Evolutionary conservation across 306 rosid genomes (phyloP), one percentile per base, ranked within the genome.

Genomic region (Sechiopsis laciniata): DNA sequence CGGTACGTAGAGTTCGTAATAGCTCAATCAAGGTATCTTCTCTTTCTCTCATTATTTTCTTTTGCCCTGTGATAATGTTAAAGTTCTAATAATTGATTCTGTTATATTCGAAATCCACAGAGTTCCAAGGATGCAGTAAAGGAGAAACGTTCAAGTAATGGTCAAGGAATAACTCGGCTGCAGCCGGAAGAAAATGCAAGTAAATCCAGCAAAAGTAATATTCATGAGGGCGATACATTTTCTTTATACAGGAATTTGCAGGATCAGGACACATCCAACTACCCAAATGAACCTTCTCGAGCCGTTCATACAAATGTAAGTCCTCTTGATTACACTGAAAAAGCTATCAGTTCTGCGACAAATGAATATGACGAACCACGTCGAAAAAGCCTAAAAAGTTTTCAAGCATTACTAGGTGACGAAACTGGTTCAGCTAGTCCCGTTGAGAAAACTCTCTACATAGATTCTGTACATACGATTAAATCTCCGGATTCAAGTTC

Each of bases 401-500:
- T 75, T 71, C 78, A 55, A 63, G 84, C 78, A 71, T 64, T 79
- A 66, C 69, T 77, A 75, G 54, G 76, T 8, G 52, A 55, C 40
- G 87, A 84, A 55, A 71, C 80, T 22, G 78, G 78, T 73, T 77
- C 71, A 54, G 79, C 61, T n/a, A 84, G 87, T 61, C 87, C 84
- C 53, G 83, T 70, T 78, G 98, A 94, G 86, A 94, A 90, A 88
- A 90, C 96, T 80, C 84, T 85, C 19, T 80, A 87, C 77, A 69
- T 94, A 6, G 99, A 94, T 75, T 89, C 86, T 52, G 80, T 85
- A 56, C 84, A 79, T 7, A 83, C 77, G 60, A 72, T 73, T 6
- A 84, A 79, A 74, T 79, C 89, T 75, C 77, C 77, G 5, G 58
- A 52, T 53, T 79, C 87, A 66, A 79, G 51, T 76, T 77, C 92